A percentile compares a stretch with the other conserved stretches of the same genome.
Conservation (phyloP, 345 rosid species). For the Theobroma cacao region DNA sequence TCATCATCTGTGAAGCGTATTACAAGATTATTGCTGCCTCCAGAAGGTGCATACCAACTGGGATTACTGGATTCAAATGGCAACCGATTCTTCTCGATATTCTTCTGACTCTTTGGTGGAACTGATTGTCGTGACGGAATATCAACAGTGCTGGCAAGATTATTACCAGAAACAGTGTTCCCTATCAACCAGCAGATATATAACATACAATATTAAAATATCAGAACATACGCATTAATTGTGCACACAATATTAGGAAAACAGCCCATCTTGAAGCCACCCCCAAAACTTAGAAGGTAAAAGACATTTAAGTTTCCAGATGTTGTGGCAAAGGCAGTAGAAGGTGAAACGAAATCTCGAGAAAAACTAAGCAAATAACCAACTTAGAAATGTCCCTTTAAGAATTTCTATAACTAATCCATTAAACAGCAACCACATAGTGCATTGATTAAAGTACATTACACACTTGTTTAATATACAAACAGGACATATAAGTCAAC, state of each 20-base stretch:
- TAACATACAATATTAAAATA: background rate
- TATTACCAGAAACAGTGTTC: slow-evolving; percentile 29
- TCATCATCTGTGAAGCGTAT: slow-evolving; percentile 90
- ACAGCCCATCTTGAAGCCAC: background rate
- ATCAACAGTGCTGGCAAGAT: slow-evolving; percentile 25
- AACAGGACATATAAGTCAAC: background rate
- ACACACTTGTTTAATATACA: background rate
- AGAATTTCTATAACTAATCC: background rate
- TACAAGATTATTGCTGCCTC: slow-evolving; percentile 59
- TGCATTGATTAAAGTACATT: background rate
- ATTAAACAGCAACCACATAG: slow-evolving; percentile 5
- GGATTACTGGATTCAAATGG: slow-evolving; percentile 34
- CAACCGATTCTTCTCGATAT: slow-evolving; percentile 40
- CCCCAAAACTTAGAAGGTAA: background rate
- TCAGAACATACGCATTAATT: background rate
- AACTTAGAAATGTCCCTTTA: background rate
- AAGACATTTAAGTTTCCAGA: background rate
- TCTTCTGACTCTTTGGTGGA: slow-evolving; percentile 39
- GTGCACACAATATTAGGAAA: background rate
- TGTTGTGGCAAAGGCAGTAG: background rate
- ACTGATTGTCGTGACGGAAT: slow-evolving; percentile 20
- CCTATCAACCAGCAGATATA: slow-evolving; percentile 32
- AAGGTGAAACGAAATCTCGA: background rate
- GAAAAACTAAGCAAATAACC: background rate
- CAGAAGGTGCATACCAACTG: slow-evolving; percentile 40